Percentiles rank a stretch among this genome's conserved stretches.
Evolutionary conservation across 768 basidiomycete species (phyloP).

Genomic region (Lyophyllum decastes): DNA sequence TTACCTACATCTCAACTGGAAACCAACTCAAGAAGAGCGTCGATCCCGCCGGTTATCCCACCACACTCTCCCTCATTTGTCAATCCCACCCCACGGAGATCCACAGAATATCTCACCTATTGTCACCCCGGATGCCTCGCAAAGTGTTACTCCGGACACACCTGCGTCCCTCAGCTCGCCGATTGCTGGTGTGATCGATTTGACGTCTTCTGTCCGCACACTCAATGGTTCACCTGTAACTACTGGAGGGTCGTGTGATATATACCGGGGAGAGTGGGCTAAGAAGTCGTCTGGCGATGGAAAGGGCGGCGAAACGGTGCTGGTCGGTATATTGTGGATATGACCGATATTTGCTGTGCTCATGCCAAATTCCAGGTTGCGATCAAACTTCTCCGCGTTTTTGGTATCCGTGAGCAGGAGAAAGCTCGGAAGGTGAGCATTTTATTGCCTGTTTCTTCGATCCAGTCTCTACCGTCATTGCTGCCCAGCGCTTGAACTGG

Average conservation of each 20-base stretch:
- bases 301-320: background rate
- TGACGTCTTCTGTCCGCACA: constrained; percentile 28
- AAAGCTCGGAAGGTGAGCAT: constrained; percentile 33
- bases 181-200: constrained; percentile 33
- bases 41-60: background rate
- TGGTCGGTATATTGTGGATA: background rate
- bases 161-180: constrained; percentile 30
- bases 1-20: background rate
- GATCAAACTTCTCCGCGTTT: constrained; percentile 44
- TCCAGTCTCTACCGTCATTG: background rate
- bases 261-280: constrained; percentile 43
- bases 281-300: background rate
- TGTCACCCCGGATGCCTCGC: constrained; percentile 17
- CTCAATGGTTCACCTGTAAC: constrained; percentile 34
- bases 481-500: constrained; percentile 39
- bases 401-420: constrained; percentile 30
- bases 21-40: background rate
- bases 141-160: constrained; percentile 8
- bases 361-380: constrained; percentile 39
- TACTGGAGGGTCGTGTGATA: constrained; percentile 50
- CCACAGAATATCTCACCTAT: background rate
- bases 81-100: background rate
- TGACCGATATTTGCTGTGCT: background rate
- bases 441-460: background rate
- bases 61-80: constrained; percentile 1